Evolutionary conservation across 352 stramenopile species (phyloP).

Genomic region (Pythium brachiatum): DNA sequence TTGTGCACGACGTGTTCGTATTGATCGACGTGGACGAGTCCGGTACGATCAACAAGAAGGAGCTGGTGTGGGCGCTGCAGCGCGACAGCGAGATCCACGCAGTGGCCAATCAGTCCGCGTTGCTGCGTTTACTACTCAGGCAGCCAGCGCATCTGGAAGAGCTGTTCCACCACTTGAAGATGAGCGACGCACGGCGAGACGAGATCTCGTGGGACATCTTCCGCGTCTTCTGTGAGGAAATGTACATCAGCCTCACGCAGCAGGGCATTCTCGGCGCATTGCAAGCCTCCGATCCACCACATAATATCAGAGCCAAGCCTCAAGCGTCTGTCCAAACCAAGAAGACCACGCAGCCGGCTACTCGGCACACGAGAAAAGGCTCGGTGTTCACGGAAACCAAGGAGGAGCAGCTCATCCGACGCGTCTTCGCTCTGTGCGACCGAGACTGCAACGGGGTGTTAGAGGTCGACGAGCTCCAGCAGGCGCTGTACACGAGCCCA

Average conservation of each 20-base stretch:
- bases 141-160: constrained; percentile 37
- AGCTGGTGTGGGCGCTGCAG: constrained; percentile 66
- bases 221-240: constrained; percentile 38
- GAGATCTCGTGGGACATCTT: constrained; percentile 63
- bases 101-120: constrained; percentile 40
- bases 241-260: constrained; percentile 44
- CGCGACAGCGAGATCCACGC: constrained; percentile 53
- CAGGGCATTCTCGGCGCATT: constrained; percentile 26
- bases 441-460: constrained; percentile 54
- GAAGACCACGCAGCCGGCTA: neutral
- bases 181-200: constrained; percentile 20
- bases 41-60: constrained; percentile 56
- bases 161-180: constrained; percentile 31
- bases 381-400: constrained; percentile 18
- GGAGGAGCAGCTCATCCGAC: constrained; percentile 45
- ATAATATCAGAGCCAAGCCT: neutral
- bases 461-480: constrained; percentile 57
- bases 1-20: constrained; percentile 46
- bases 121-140: constrained; percentile 55
- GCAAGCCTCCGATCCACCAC: neutral
- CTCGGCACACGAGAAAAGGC: neutral
- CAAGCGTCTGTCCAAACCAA: neutral
- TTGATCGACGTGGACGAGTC: constrained; percentile 68
- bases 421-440: constrained; percentile 59
- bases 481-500: constrained; percentile 36